These are phyloP conservation scores for Epithemia pelagica DNA, from an alignment of 108 stramenopile genomes.

Conservation along the genomic window DNA sequence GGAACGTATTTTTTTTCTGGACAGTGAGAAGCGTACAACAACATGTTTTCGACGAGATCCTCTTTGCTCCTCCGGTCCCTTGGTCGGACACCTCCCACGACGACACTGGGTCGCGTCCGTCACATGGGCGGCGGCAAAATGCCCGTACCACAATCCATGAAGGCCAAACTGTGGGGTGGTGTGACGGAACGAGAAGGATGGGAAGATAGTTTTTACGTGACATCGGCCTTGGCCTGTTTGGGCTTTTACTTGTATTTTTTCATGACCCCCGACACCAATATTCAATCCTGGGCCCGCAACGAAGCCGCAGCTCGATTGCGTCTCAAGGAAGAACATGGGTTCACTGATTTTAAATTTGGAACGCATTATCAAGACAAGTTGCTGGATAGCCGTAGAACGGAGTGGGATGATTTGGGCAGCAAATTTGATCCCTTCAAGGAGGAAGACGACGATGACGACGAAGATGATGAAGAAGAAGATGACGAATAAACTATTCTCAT, in stretches of 20 bases:
- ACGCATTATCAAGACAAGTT: slow-evolving; percentile 33
- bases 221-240: slow-evolving; percentile 10
- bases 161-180: slow-evolving; percentile 45
- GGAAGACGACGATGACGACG: slow-evolving; percentile 35
- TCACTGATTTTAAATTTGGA: slow-evolving; percentile 46
- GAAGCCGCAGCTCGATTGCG: slow-evolving; percentile 45
- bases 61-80: too few species aligned
- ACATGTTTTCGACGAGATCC: too few species aligned
- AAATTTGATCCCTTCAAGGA: slow-evolving; percentile 41
- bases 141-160: slow-evolving; percentile 47
- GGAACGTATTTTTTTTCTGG: too few species aligned
- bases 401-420: slow-evolving; percentile 28
- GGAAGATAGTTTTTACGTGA: slow-evolving; percentile 46
- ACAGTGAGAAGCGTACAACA: too few species aligned
- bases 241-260: slow-evolving; percentile 16
- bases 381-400: slow-evolving; percentile 18
- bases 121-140: slow-evolving; percentile 17
- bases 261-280: slow-evolving; percentile 41
- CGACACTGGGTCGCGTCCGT: too few species aligned
- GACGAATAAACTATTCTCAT: too few species aligned
- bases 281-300: slow-evolving; percentile 48
- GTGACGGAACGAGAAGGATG: slow-evolving; percentile 49
- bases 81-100: too few species aligned
- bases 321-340: slow-evolving; percentile 16
- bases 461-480: slow-evolving; percentile 10